phyloP scores from a whole-genome alignment of 352 stramenopile genomes.

The Phytophthora cryptogea region DNA sequence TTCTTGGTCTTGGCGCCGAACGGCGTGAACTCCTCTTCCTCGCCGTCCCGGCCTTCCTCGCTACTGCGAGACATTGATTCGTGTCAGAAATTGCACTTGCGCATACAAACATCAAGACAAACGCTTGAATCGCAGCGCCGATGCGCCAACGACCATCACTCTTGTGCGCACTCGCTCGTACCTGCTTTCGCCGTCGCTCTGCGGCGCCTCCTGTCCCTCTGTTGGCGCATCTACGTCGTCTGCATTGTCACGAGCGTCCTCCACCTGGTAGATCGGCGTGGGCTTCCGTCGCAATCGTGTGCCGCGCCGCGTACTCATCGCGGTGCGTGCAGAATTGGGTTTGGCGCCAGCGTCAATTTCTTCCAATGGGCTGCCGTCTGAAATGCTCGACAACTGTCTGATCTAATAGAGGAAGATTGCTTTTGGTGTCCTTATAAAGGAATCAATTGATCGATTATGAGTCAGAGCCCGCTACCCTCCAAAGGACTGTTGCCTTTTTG shows the following conservation, averaged over 20 bases:
- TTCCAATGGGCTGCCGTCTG: neutral
- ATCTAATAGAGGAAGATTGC: neutral
- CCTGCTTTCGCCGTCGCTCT: slow-evolving; percentile 34
- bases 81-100: slow-evolving; percentile 17
- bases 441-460: no score
- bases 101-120: slow-evolving; percentile 17
- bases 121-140: neutral
- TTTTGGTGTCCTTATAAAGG: no score
- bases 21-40: slow-evolving; percentile 45
- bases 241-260: slow-evolving; percentile 41
- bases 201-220: slow-evolving; percentile 17
- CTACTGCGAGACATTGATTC: slow-evolving; percentile 6
- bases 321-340: slow-evolving; percentile 18
- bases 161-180: slow-evolving; percentile 26
- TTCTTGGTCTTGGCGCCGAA: slow-evolving; percentile 20
- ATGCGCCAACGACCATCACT: slow-evolving; percentile 30
- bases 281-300: slow-evolving; percentile 68
- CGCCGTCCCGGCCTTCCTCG: slow-evolving; percentile 31
- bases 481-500: neutral
- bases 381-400: slow-evolving; percentile 14
- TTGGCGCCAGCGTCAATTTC: no score
- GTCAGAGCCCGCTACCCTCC: no score
- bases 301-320: slow-evolving; percentile 58
- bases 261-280: slow-evolving; percentile 73
- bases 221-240: slow-evolving; percentile 28